These are phyloP conservation scores for Lactarius psammicola DNA, from an alignment of 768 basidiomycete species.

Conservation along the genomic window DNA sequence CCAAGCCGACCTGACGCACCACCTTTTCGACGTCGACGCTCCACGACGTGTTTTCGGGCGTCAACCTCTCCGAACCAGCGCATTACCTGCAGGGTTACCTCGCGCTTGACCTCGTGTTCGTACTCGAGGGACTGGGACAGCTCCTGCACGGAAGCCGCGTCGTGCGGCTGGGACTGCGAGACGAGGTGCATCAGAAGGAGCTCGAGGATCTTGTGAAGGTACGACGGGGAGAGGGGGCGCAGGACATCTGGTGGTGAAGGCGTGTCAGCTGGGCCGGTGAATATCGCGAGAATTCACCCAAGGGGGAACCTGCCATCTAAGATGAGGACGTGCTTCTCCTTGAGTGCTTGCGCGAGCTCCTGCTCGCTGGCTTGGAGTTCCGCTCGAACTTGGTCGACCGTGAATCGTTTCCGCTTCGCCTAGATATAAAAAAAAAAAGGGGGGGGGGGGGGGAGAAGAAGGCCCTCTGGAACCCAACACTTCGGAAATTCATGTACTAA, in stretches of 20 bases:
- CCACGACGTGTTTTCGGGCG: slow-evolving; percentile 49
- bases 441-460: too few species aligned
- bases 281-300: slow-evolving; percentile 9
- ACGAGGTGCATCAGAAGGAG: slow-evolving; percentile 72
- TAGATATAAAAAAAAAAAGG: too few species aligned
- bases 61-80: slow-evolving; percentile 72
- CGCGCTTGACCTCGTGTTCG: slow-evolving; percentile 66
- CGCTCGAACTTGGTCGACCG: slow-evolving; percentile 59
- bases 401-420: slow-evolving; percentile 41
- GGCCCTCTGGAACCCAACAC: neutral
- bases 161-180: slow-evolving; percentile 54
- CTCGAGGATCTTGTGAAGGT: slow-evolving; percentile 69
- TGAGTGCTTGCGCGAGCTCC: slow-evolving; percentile 66
- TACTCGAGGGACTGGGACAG: slow-evolving; percentile 60
- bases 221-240: slow-evolving; percentile 65
- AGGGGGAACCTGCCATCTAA: slow-evolving; percentile 53
- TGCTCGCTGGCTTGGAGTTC: slow-evolving; percentile 80
- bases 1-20: slow-evolving; percentile 74
- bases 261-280: neutral
- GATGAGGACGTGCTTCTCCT: slow-evolving; percentile 66
- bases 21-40: slow-evolving; percentile 58
- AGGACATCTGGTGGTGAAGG: slow-evolving; percentile 52
- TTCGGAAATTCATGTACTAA: neutral
- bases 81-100: slow-evolving; percentile 68
- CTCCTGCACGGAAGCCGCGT: slow-evolving; percentile 55